Conservation (phyloP, 164 flowering plant species). For the Stephania cephalantha region DNA sequence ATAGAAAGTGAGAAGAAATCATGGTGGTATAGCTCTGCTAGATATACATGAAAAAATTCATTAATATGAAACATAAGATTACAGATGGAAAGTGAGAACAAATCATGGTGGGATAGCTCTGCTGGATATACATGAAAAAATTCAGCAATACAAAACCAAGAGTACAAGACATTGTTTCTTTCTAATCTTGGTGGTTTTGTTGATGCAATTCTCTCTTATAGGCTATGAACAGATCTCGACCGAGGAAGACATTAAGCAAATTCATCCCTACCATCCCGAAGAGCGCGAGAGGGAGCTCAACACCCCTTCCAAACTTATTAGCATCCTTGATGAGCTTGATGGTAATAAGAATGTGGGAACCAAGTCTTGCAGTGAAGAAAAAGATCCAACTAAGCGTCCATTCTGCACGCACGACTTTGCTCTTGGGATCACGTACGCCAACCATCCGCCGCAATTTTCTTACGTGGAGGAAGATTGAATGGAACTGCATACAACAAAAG, state of each 20-base stretch:
- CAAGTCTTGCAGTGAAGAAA: conserved; percentile 52
- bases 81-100: not conserved
- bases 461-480: conserved; percentile 78
- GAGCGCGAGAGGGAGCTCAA: conserved; percentile 84
- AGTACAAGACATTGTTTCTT: not conserved
- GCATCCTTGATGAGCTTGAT: conserved; percentile 76
- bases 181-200: conserved; percentile 25
- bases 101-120: not conserved
- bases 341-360: conserved; percentile 65
- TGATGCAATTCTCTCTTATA: conserved; percentile 42
- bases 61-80: not conserved
- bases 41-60: not conserved
- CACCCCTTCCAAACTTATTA: conserved; percentile 59
- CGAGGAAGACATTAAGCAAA: conserved; percentile 66
- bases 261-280: conserved; percentile 94
- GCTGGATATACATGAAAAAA: not conserved
- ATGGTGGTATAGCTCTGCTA: too few relatives aligned
- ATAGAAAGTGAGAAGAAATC: too few relatives aligned
- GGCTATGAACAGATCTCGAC: conserved; percentile 70
- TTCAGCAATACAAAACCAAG: not conserved
- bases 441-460: conserved; percentile 87
- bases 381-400: conserved; percentile 72
- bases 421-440: conserved; percentile 62
- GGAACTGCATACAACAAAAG: conserved; percentile 48
- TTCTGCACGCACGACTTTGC: conserved; percentile 55